phyloP scores from a whole-genome alignment of 768 basidiomycete species.

The Termitomyces sp. region DNA sequence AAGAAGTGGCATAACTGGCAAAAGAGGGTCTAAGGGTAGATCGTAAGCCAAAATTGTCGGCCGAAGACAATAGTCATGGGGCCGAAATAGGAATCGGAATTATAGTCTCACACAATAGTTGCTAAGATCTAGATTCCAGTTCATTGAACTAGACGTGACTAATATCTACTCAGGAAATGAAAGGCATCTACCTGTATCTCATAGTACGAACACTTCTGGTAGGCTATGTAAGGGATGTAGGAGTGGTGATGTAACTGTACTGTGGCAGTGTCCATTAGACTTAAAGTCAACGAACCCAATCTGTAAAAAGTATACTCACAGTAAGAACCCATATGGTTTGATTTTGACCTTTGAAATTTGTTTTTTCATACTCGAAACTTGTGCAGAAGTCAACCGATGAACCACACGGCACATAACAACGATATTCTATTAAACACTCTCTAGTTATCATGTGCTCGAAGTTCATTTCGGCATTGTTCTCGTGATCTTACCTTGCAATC shows the following conservation, averaged over 20 bases:
- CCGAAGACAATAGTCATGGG: background rate
- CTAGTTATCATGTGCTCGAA: conserved; percentile 1
- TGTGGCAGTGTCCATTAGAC: no score
- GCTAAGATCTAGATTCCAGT: no score
- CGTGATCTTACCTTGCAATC: background rate
- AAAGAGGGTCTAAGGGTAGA: background rate
- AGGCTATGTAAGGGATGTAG: no score
- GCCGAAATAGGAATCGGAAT: no score
- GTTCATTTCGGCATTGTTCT: conserved; percentile 5
- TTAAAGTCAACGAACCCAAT: no score
- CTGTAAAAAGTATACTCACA: background rate
- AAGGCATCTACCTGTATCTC: no score
- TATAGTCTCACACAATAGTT: no score
- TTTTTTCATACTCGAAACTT: background rate
- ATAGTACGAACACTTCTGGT: no score
- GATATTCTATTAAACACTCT: background rate
- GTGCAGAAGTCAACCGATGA: background rate
- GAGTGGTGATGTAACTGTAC: no score
- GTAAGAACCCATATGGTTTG: background rate
- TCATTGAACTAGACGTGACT: no score
- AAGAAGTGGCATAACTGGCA: background rate
- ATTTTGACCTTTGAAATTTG: background rate
- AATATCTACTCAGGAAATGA: no score
- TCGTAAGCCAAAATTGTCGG: background rate
- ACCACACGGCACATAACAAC: background rate